These are phyloP conservation scores for Syzygium jambos DNA, from an alignment of 345 rosid species.

Conservation along the genomic window DNA sequence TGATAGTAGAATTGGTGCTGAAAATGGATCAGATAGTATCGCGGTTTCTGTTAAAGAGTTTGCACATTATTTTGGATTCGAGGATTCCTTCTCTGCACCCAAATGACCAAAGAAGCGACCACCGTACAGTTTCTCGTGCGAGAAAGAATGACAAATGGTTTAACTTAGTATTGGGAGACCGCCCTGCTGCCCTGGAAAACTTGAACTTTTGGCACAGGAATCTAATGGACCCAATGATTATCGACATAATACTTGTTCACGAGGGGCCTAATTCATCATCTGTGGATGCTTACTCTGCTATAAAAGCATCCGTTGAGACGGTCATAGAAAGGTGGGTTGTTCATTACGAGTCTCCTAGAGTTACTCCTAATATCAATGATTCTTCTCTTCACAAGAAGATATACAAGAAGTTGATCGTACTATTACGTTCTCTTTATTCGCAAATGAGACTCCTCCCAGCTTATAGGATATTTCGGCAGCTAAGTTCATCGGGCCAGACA, in stretches of 20 bases:
- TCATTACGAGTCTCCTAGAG: conserved; percentile 53
- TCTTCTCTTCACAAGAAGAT: conserved; percentile 55
- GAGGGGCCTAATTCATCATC: conserved; percentile 30
- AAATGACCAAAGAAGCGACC: conserved; percentile 19
- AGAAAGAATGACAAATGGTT: conserved; percentile 89
- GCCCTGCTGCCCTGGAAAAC: conserved; percentile 61
- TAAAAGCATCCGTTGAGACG: conserved; percentile 33
- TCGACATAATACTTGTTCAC: conserved; percentile 68
- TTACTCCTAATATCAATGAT: conserved; percentile 36
- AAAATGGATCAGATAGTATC: conserved; percentile 68
- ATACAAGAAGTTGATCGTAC: conserved; percentile 71
- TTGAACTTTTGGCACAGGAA: conserved; percentile 69
- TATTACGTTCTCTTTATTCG: conserved; percentile 58
- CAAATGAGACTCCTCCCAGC: conserved; percentile 87
- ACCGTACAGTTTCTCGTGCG: conserved; percentile 18
- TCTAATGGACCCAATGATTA: conserved; percentile 67
- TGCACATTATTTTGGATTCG: conserved; percentile 67
- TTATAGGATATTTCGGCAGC: conserved; percentile 55
- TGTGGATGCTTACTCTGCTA: conserved; percentile 15
- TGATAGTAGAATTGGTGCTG: conserved; percentile 23
- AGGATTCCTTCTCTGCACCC: conserved; percentile 68
- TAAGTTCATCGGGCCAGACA: conserved; percentile 46
- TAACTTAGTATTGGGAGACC: conserved; percentile 74
- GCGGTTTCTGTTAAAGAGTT: conserved; percentile 66
- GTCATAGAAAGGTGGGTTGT: conserved; percentile 86